Evolutionary conservation across 106 monocot genomes (phyloP).

Genomic region (Gastrodia elata): DNA sequence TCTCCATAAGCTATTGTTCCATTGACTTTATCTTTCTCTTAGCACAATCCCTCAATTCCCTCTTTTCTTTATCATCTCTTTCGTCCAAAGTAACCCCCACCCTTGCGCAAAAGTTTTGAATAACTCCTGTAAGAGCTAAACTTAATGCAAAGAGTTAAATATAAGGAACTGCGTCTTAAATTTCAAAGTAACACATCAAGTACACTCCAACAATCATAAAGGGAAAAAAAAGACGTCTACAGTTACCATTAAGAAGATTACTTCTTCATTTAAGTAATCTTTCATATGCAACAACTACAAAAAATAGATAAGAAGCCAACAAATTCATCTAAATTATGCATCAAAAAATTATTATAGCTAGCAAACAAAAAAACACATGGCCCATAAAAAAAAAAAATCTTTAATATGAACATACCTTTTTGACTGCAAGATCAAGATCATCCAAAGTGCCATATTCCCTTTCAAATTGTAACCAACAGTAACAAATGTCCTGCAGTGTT

Average conservation of each 20-base stretch:
- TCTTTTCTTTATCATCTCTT: no score
- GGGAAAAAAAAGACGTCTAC: background rate
- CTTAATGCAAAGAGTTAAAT: background rate
- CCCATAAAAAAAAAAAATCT: background rate
- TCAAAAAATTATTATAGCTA: background rate
- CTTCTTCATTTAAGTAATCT: background rate
- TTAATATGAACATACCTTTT: conserved; percentile 42
- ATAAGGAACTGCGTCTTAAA: background rate
- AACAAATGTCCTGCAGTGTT: conserved; percentile 61
- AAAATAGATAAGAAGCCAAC: background rate
- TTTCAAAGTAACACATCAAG: background rate
- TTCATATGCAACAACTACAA: background rate
- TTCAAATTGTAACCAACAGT: conserved; percentile 92
- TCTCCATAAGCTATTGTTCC: no score
- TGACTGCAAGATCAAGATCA: conserved; percentile 75
- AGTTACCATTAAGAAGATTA: background rate
- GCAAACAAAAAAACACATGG: background rate
- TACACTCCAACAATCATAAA: background rate
- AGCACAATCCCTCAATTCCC: no score
- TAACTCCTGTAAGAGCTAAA: background rate
- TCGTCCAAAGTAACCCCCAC: no score
- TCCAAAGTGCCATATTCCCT: conserved; percentile 76
- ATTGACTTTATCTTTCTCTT: no score
- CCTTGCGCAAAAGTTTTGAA: no score
- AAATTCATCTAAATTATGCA: background rate